Base-by-base conservation (phyloP, 768 basidiomycete species). In the Tricholoma furcatifolium region DNA sequence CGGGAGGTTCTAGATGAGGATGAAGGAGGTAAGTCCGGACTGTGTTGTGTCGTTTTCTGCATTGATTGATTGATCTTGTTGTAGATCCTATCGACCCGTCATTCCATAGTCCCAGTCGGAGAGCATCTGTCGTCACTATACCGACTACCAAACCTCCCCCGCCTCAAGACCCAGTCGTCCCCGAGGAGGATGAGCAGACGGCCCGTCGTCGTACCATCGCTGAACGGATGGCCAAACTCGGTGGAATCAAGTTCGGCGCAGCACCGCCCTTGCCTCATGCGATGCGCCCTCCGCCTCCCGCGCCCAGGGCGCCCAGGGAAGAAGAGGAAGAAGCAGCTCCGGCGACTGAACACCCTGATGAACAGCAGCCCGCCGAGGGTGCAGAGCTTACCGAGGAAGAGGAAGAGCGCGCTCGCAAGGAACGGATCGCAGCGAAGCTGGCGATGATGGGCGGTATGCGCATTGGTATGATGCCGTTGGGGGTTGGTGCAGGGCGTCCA, bases 171-270 rank as follows among this genome's bases (percentile, higher is more conserved):
- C 47, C 55, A 12, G 39, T 50, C 27, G 35, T 49, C 32, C 41
- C 62, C 9, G 65, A 64, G 27, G 74, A 75, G 53, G 76, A 80
- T 46, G 72, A 72, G 1, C 81, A 80, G 51, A 77, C 81, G 20
- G 69, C 68, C 2, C 76, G 85, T 43, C 79, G 85, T 20, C 77
- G 76, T 27, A 88, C 88, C 1, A 90, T 97, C 34, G 92, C 93
- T 1, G 93, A 96, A 53, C 80, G 94, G n/a, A 95, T 97, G 93
- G 93, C 93, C 1, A 91, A 85, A 62, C 75, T 97, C 0, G 92
- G 94, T 14, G 91, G 90, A 3, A 85, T 96, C 64, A 82, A 80
- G 56, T 88, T 94, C 58, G 91, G 91, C 1, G 83, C 79, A 40
- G 87, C 87, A 43, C 50, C 50, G 14, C 81, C 84, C n/a, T 41